Conservation (phyloP, 345 rosid species). For the Theobroma cacao region DNA sequence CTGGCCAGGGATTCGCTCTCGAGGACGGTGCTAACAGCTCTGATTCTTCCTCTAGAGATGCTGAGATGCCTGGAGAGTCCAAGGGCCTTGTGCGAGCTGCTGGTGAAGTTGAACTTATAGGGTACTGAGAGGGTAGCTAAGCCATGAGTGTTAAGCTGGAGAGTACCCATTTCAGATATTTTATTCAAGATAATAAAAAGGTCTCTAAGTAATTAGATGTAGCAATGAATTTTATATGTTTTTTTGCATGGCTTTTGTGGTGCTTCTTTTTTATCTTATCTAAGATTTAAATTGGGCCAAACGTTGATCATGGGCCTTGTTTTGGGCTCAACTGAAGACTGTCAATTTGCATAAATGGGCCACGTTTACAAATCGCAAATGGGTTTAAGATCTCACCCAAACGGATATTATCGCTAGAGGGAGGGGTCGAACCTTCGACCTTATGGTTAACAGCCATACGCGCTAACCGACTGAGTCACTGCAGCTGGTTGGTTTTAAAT, state of each 20-base stretch:
- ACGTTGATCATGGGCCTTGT: not conserved
- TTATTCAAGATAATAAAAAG: constrained; percentile 8
- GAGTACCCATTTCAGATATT: constrained; percentile 46
- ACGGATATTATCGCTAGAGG: too few species aligned
- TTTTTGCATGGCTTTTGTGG: constrained; percentile 28
- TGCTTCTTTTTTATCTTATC: constrained; percentile 42
- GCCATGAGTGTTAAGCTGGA: constrained; percentile 50
- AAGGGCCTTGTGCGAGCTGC: constrained; percentile 20
- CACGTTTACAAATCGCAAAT: too few species aligned
- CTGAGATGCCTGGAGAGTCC: constrained; percentile 21
- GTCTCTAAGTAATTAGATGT: not conserved
- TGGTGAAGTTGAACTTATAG: constrained; percentile 18
- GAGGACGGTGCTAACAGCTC: constrained; percentile 52
- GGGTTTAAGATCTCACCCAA: too few species aligned
- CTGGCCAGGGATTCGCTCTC: constrained; percentile 32
- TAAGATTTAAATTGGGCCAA: not conserved
- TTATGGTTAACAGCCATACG: too few species aligned
- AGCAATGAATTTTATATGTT: constrained; percentile 13
- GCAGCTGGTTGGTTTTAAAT: too few species aligned
- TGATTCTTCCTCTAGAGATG: constrained; percentile 24
- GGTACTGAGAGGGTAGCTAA: constrained; percentile 38
- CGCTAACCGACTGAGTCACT: too few species aligned
- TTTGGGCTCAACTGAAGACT: not conserved
- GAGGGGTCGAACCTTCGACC: too few species aligned
- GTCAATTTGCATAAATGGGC: too few species aligned